Conservation (phyloP, 2,329 filamentous ascomycete species). For the Orbilia brochopaga region DNA sequence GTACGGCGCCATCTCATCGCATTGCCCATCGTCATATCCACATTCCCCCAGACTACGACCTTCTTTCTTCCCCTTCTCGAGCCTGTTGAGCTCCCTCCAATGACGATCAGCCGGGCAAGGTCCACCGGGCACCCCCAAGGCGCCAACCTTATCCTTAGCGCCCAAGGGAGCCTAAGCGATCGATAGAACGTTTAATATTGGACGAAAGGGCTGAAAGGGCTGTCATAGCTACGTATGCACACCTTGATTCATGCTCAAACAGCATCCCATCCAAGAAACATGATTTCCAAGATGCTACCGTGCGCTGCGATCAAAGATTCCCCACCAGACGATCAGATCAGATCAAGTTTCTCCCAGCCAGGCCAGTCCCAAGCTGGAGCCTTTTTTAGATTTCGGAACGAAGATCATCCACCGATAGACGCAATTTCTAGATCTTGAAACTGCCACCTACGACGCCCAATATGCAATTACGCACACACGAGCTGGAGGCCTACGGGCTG, state of each 20-base stretch:
- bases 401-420: background rate
- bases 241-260: slow-evolving; percentile 28
- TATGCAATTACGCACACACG: background rate
- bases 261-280: slow-evolving; percentile 18
- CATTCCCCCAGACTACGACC: slow-evolving; percentile 45
- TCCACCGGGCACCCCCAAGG: slow-evolving; percentile 12
- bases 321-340: slow-evolving; percentile 3
- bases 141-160: slow-evolving; percentile 44
- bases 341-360: too few species aligned
- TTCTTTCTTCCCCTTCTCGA: slow-evolving; percentile 20
- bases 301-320: background rate
- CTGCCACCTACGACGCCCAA: background rate
- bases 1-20: slow-evolving; percentile 3
- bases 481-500: background rate
- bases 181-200: slow-evolving; percentile 20
- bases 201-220: slow-evolving; percentile 4
- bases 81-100: slow-evolving; percentile 28
- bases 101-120: slow-evolving; percentile 17
- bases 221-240: slow-evolving; percentile 15
- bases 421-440: background rate
- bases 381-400: slow-evolving; percentile 1
- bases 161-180: slow-evolving; percentile 26
- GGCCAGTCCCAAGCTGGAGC: background rate
- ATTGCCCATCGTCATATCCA: slow-evolving; percentile 10
- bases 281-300: background rate